Percentiles rank a stretch among this genome's conserved stretches.
Conservation (phyloP, 139 green algal genomes). For the Volvox reticuliferus region DNA sequence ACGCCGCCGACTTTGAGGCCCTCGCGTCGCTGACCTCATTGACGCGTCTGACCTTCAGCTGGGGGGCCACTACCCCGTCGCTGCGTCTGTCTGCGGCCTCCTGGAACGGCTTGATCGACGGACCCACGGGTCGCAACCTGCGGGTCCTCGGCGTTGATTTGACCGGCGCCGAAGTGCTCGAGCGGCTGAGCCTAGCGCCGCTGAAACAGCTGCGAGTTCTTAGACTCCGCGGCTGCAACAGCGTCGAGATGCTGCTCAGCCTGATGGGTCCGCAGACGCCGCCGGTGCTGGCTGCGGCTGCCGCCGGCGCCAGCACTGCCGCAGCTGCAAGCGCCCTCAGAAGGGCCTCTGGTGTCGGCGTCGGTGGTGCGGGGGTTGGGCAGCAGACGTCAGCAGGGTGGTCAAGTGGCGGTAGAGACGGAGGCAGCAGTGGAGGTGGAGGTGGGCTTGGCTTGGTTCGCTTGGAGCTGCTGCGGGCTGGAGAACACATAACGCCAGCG, state of each 20-base stretch:
- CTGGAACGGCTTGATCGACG: not conserved
- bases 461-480: conserved; percentile 16
- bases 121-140: not conserved
- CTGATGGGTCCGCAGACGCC: not conserved
- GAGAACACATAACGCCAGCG: not conserved
- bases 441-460: not conserved
- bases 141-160: conserved; percentile 17
- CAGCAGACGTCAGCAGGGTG: not conserved
- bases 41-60: conserved; percentile 7
- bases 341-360: not conserved
- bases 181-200: conserved; percentile 10
- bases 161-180: not conserved
- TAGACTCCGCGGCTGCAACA: not conserved
- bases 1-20: not conserved
- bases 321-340: not conserved
- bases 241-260: not conserved
- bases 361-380: not conserved
- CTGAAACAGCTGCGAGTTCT: not conserved
- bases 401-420: not conserved
- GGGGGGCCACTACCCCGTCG: not conserved
- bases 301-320: not conserved
- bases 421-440: not conserved
- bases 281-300: not conserved
- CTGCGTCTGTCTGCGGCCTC: not conserved
- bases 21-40: not conserved